Evolutionary conservation across 179 eudicot species (phyloP).

Genomic region (Corrigiola litoralis): DNA sequence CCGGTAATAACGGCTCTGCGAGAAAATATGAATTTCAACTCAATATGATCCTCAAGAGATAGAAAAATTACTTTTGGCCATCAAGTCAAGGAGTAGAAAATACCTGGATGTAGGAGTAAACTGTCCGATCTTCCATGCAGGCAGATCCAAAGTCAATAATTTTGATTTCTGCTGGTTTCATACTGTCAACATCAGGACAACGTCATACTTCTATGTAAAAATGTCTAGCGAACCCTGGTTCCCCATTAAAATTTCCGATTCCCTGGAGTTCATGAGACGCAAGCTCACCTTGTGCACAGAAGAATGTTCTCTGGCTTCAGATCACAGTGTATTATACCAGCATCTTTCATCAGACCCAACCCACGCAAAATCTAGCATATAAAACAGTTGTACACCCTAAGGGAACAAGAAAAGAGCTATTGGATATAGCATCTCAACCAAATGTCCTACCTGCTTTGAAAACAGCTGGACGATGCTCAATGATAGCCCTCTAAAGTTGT

Average conservation of each 20-base stretch:
- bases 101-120: constrained; percentile 98
- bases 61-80: neutral
- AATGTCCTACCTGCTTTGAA: constrained; percentile 76
- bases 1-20: constrained; percentile 99
- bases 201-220: constrained; percentile 12
- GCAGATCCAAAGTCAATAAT: constrained; percentile 99
- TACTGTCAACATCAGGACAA: constrained; percentile 47
- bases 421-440: neutral
- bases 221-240: neutral
- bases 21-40: constrained; percentile 13
- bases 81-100: neutral
- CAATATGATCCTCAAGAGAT: constrained; percentile 3
- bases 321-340: constrained; percentile 97
- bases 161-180: constrained; percentile 85
- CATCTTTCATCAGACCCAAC: constrained; percentile 90
- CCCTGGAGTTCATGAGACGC: constrained; percentile 2
- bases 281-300: constrained; percentile 75
- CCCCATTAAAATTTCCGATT: neutral
- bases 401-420: neutral
- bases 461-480: constrained; percentile 91
- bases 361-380: constrained; percentile 74
- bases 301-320: constrained; percentile 98
- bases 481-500: constrained; percentile 77
- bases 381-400: neutral
- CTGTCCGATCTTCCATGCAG: constrained; percentile 93